Percentiles rank a stretch among this genome's conserved stretches.
phyloP scores from a whole-genome alignment of 495 filamentous ascomycete genomes.

The Cryomyces antarcticus region DNA sequence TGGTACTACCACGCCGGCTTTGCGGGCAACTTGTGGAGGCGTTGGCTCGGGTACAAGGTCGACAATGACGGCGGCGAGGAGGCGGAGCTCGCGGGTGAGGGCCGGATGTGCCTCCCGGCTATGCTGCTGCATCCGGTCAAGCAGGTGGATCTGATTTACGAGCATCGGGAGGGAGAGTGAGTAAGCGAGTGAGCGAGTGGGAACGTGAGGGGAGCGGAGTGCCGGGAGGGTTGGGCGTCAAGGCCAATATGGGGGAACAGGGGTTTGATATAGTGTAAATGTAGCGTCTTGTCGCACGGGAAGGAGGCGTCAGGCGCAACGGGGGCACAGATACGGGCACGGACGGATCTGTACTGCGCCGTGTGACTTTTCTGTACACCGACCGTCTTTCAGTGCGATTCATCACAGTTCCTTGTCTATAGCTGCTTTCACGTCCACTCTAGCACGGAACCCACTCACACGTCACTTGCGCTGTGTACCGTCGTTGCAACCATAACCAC shows the following conservation, averaged over 20 bases:
- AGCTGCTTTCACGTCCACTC: no score
- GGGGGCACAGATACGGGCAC: no score
- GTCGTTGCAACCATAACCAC: no score
- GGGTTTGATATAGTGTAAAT: no score
- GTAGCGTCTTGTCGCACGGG: no score
- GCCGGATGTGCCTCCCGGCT: slow-evolving; percentile 26
- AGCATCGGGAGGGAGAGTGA: slow-evolving; percentile 21
- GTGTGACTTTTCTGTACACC: no score
- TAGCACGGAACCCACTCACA: no score
- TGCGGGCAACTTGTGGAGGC: slow-evolving; percentile 57
- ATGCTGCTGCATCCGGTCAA: slow-evolving; percentile 79
- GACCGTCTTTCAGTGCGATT: no score
- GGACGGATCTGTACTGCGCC: no score
- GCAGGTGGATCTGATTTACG: slow-evolving; percentile 57
- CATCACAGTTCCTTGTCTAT: no score
- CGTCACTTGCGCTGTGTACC: no score
- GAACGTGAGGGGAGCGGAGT: neutral
- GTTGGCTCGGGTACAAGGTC: slow-evolving; percentile 72
- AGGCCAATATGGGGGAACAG: neutral
- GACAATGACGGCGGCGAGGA: slow-evolving; percentile 76
- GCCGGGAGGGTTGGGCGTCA: neutral
- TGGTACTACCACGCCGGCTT: slow-evolving; percentile 95
- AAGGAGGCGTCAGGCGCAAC: no score
- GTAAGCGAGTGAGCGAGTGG: slow-evolving; percentile 1
- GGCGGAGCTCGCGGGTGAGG: slow-evolving; percentile 46